Evolutionary conservation across 75 land plant genomes (phyloP), one percentile per base, ranked within the genome.

Genomic region (Pinus albicaulis): DNA sequence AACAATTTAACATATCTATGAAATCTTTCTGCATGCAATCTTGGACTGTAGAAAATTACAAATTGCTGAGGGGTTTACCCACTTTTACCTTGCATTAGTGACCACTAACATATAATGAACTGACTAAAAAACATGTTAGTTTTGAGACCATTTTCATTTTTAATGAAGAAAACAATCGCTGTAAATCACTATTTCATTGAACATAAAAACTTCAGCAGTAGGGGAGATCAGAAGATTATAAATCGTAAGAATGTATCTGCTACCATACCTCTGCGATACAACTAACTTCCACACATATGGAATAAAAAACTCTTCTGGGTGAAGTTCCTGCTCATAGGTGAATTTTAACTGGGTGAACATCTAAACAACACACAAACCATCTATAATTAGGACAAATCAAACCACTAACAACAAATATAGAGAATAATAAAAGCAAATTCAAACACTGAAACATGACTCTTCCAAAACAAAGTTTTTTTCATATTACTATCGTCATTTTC

Each of bases 221-320:
- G 11, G 52, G 44, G 52, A 44, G 8, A 44, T 8, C 11, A 44
- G 11, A 44, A 44, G 52, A 8, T 7, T 44, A 48, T 48, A 48
- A 48, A 48, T 10, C 53, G 3, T 48, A 48, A 48, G 12, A 10
- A 48, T 48, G 53, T 10, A 48, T 48, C 11, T 48, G 53, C 53
- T 48, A 48, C 53, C 53, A 48, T 48, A 48, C 53, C 94, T 79
- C 74, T 84, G 77, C 20, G 86, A 80, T 41, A 94, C 76, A 78
- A 85, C 88, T 17, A 92, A 81, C 80, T 93, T 87, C 98, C 98
- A 94, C 3, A 92, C 89, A 71, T 94, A 94, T 48, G 97, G 97
- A 73, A 92, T 88, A 76, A 94, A 94, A 76, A 94, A 94, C 79
- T 94, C 95, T 80, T 94, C 95, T 11, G 98, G 95, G 76, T 94